Evolutionary conservation across 768 basidiomycete genomes (phyloP).

Genomic region (Suillus cothurnatus): DNA sequence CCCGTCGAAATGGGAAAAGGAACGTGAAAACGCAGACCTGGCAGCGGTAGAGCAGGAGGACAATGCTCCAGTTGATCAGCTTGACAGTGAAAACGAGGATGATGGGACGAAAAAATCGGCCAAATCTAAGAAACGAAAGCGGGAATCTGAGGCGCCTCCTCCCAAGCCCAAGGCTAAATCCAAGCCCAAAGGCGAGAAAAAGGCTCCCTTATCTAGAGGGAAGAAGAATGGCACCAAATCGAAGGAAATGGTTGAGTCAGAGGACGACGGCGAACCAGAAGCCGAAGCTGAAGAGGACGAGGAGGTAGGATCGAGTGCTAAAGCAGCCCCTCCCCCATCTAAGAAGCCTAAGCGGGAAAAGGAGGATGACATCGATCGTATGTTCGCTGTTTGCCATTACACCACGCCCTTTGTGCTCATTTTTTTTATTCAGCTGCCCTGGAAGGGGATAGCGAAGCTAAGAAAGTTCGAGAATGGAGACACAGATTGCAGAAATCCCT

Average conservation of each 20-base stretch:
- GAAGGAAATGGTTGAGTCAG: slow-evolving; percentile 66
- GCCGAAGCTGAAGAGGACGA: slow-evolving; percentile 50
- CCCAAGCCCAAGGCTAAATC: slow-evolving; percentile 43
- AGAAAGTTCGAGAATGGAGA: slow-evolving; percentile 87
- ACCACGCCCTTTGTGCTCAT: slow-evolving; percentile 12
- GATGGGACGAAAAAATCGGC: slow-evolving; percentile 51
- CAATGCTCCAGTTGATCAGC: slow-evolving; percentile 68
- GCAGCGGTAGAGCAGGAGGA: slow-evolving; percentile 50
- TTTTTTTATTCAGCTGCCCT: slow-evolving; percentile 38
- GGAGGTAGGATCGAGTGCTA: slow-evolving; percentile 52
- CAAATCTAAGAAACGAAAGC: slow-evolving; percentile 62
- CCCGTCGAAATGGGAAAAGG: slow-evolving; percentile 67
- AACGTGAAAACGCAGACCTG: slow-evolving; percentile 36
- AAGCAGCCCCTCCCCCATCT: slow-evolving; percentile 58
- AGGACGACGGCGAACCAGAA: slow-evolving; percentile 55
- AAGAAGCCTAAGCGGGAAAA: slow-evolving; percentile 67
- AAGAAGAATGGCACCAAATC: slow-evolving; percentile 65
- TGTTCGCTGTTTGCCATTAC: slow-evolving; percentile 21
- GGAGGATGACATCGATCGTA: slow-evolving; percentile 64
- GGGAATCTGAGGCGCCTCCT: slow-evolving; percentile 53
- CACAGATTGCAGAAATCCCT: slow-evolving; percentile 90
- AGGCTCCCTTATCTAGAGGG: slow-evolving; percentile 31
- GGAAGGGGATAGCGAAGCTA: slow-evolving; percentile 59
- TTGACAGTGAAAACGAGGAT: slow-evolving; percentile 53
- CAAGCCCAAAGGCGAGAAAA: slow-evolving; percentile 49